Base-by-base conservation (phyloP, 2,329 filamentous ascomycete species). In the Seiridium unicorne region DNA sequence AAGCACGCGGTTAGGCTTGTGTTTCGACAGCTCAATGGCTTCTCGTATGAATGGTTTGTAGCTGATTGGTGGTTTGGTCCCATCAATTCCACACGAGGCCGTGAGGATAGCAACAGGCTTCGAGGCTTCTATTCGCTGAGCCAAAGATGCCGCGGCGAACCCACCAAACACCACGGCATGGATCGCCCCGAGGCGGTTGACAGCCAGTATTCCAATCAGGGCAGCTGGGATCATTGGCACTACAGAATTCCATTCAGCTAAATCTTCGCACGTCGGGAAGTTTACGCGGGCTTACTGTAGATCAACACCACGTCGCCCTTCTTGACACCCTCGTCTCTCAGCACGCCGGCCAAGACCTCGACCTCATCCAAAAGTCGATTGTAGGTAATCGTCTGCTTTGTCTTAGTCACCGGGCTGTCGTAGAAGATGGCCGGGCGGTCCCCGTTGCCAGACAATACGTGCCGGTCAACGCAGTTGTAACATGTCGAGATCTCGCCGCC, bases 221-320 rank as follows among this genome's bases (percentile, higher is more conserved):
- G 93, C 91, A 0, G 92, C 89, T 0, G 94, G 93, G 48, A 97
- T 92, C 93, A 97, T 97, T 58, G 93, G 93, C 93, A 97, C 89
- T 92, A 64, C 32, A 60, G 57, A 42, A 63, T 63, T 32, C 66
- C 61, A 36, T 51, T 42, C 32, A 38, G 49, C 32, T 35, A 6
- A 6, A 18, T 57, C 47, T 49, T 26, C n/a, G 8, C 1, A 7
- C 42, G 5, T 44, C 36, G 9, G 8, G 38, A 5, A 6, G 35
- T n/a, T 26, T 7, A 18, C 10, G 36, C 8, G 36, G 9, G 34
- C 86, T 72, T 75, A 91, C 89, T 97, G 75, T 97, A 98, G 35
- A 97, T 85, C 64, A 97, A 82, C 5, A 97, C 92, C 1, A 95
- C 89, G 77, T 97, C 91, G 1, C 93, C 93, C 74, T 85, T 92